Base-by-base conservation (phyloP, 1,284 basidiomycete species). In the Hypsizygus ulmarius region DNA sequence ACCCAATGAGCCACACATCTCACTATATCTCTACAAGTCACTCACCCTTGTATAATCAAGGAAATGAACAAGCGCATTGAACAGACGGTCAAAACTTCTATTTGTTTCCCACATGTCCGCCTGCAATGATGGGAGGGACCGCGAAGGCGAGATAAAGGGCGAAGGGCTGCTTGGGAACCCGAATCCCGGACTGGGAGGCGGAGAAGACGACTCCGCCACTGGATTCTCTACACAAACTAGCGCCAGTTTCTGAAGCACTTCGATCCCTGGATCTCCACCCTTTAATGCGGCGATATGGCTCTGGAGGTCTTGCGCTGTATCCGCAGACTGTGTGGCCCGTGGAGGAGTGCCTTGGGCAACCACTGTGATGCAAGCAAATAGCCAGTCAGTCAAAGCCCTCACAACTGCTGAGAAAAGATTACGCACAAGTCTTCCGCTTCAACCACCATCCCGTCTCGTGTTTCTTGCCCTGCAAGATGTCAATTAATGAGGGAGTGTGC, bases 391-490 rank as follows among this genome's bases (percentile, higher is more conserved):
- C 40, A 49, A 42, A 45, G 40, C 30, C 52, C 37, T 21, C 25
- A 5, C 1, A 33, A 12, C 39, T 5, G 2, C 35, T 51, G 36
- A 52, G 45, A 25, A 44, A 25, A 40, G 32, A 35, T 40, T 25
- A 73, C 83, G 58, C 62, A 90, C 88, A 64, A 43, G 73, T 70
- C 63, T 78, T 81, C 51, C 84, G 74, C 63, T 87, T 90, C 56
- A 81, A 64, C 87, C 86, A 90, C 89, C 88, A 91, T 12, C 80
- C 79, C 19, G 78, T 82, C 54, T 86, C 81, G 56, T 81, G 78
- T 50, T 74, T 82, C 51, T 74, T 70, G 38, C 75, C 78, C 45
- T 77, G 71, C 49, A 90, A 67, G 37, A 84, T 78, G 61, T 87
- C 84, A 48, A 90, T 69, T 55, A 90, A 67, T 10, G 81, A 80